Evolutionary conservation across 441 rosid genomes (phyloP), one percentile per base, ranked within the genome.

Genomic region (Breynia disticha): DNA sequence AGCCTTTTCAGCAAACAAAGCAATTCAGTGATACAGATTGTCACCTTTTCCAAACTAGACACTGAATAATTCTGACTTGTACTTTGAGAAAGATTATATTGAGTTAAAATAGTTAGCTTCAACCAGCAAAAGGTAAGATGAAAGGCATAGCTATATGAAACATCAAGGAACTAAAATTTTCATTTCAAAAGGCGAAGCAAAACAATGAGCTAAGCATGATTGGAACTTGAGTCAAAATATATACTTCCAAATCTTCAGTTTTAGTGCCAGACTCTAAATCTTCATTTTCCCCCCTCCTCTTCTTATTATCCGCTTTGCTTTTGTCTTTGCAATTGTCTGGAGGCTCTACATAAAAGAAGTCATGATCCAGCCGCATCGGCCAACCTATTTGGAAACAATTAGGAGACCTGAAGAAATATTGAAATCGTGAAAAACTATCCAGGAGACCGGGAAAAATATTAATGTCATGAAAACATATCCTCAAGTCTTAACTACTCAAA

Each of bases 311-410:
- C 37, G 44, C 48, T 47, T 39, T 46, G 45, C 62, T 75, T 59
- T 63, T 52, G 52, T 11, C 54, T 60, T 78, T 67, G 48, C 6
- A 9, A 61, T 73, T 68, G 32, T 69, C 59, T 67, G 64, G 50
- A 37, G 80, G 52, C 39, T 57, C 4, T 37, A 66, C 49, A 59
- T 24, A 66, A 72, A 93, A 93, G 75, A 86, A 93, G 59, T 89
- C 86, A 59, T 89, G 95, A 41, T 79, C 76, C 56, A 44, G 52
- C 66, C 76, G 79, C 93, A 93, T 79, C 14, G 99, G 97, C 99
- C 99, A 93, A 56, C 99, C 88, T 59, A 93, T 60, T 69, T 84
- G 78, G 50, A 93, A 89, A 77, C 99, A 93, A 63, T 78, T 82
- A 49, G 70, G 79, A 67, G 97, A 89, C 98, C 98, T 93, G 81